These are phyloP conservation scores for Citrus sinensis DNA, from an alignment of 345 rosid species.

Conservation along the genomic window DVS_A1.0 CM039162.1:25150001-25150500, in stretches of 20 bases:
- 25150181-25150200: slow-evolving; percentile 23
- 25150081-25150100: slow-evolving; percentile 22
- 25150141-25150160: slow-evolving; percentile 12
- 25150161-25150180: slow-evolving; percentile 31
- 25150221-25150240: no score
- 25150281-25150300: slow-evolving; percentile 8
- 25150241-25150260: no score
- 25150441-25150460: slow-evolving; percentile 25
- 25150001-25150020: slow-evolving; percentile 37
- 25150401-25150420: slow-evolving; percentile 26
- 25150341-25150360: slow-evolving; percentile 26
- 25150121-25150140: slow-evolving; percentile 22
- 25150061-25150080: slow-evolving; percentile 29
- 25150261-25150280: slow-evolving; percentile 29
- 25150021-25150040: slow-evolving; percentile 26
- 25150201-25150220: no score
- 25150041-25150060: slow-evolving; percentile 24
- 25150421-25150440: slow-evolving; percentile 9
- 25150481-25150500: slow-evolving; percentile 28
- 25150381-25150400: slow-evolving; percentile 29
- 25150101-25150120: slow-evolving; percentile 25
- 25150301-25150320: slow-evolving; percentile 18
- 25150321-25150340: slow-evolving; percentile 20
- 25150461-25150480: slow-evolving; percentile 23
- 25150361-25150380: background rate